phyloP scores from a whole-genome alignment of 192 early-diverging fungal genomes.

The Podila verticillata region DNA sequence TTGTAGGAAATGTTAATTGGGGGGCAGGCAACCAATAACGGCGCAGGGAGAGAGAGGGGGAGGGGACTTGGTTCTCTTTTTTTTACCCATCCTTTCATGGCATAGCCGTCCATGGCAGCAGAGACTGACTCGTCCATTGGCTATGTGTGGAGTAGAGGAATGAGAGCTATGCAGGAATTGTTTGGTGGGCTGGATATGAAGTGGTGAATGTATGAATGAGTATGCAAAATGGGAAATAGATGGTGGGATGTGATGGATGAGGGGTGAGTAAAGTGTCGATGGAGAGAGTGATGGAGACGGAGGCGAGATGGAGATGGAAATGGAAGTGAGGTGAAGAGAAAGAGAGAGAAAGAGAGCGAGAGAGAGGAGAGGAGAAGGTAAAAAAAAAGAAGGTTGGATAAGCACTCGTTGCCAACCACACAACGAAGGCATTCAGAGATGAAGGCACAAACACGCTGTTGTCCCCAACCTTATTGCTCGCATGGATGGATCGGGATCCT shows the following conservation, averaged over 20 bases:
- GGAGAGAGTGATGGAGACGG: not conserved
- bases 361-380: not conserved
- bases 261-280: too few relatives aligned
- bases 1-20: not conserved
- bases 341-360: not conserved
- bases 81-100: constrained; percentile 19
- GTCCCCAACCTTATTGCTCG: too few relatives aligned
- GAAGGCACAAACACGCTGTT: not conserved
- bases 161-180: not conserved
- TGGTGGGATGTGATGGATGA: not conserved
- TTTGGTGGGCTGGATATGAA: not conserved
- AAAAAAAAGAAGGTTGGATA: not conserved
- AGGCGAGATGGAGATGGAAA: not conserved
- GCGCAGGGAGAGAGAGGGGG: not conserved
- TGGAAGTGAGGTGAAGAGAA: not conserved
- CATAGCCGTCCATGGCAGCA: constrained; percentile 6
- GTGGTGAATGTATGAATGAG: too few relatives aligned
- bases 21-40: too few relatives aligned
- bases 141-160: not conserved
- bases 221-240: too few relatives aligned
- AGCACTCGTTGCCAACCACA: too few relatives aligned
- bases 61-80: not conserved
- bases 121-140: constrained; percentile 2
- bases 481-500: too few relatives aligned
- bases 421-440: not conserved